Evolutionary conservation across 192 early-diverging fungal genomes (phyloP), one percentile per base, ranked within the genome.

Genomic region (Borealophlyctis nickersoniae): DNA sequence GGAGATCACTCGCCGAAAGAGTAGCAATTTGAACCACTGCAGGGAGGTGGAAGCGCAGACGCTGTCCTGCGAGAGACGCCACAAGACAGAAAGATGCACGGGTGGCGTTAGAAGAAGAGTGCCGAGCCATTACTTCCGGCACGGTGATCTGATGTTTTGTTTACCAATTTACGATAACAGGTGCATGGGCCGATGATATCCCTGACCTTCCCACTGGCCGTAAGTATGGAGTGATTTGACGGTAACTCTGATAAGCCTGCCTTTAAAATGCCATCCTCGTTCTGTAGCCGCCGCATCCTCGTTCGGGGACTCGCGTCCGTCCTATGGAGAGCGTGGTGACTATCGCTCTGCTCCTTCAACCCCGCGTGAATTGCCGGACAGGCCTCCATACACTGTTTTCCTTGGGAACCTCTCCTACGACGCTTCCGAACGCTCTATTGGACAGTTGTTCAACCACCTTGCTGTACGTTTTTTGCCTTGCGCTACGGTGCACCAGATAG

Each of bases 111-210:
- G 13, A 30, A 4, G 27, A 27, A 53, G n/a, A 14, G 52, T 14
- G 7, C 31, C 33, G 31, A 13, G 5, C 13, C 23, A 13, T 4
- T 32, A 57, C 56, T n/a, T n/a, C n/a, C n/a, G n/a, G n/a, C n/a
- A n/a, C n/a, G n/a, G n/a, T n/a, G n/a, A n/a, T n/a, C n/a, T n/a
- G n/a, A n/a, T n/a, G n/a, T n/a, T n/a, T n/a, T 28, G 30, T 19
- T 28, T 52, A 19, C 27, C 28, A 29, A 35, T 51, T 33, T 49
- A 62, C 60, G 35, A 56, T 62, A 29, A 66, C 70, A 51, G 79
- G 84, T 22, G 87, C 89, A 34, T 96, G 94, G 93, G 94, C 95
- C 63, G 95, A 98, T 83, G 93, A 98, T 71, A 86, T 92, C 63
- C 74, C 83, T 23, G 89, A 86, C 73, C 84, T 95, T 64, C 95